Conservation (phyloP, 1,284 basidiomycete species). For the Ceratorhiza oryzae-sativae region DNA sequence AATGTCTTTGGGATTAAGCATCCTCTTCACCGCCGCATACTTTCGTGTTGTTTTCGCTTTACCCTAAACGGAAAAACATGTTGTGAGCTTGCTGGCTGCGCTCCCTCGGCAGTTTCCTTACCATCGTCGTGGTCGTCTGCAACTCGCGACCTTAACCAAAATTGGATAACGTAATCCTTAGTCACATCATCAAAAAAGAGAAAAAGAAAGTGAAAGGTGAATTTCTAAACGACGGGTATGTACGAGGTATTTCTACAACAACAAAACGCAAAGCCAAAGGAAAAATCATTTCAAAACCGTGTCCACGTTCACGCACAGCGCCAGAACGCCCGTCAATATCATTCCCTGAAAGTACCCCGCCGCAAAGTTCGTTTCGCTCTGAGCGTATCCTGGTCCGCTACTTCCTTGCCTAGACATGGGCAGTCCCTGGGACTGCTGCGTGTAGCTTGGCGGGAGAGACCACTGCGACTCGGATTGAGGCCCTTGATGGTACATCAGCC, state of each 20-base stretch:
- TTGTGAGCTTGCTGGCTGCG: background rate
- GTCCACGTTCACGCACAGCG: conserved; percentile 7
- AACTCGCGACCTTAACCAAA: background rate
- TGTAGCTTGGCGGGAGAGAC: conserved; percentile 17
- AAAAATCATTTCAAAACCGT: background rate
- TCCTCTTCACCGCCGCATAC: conserved; percentile 93
- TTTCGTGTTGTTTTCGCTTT: conserved; percentile 95
- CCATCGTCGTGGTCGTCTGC: conserved; percentile 15
- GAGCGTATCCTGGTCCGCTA: background rate
- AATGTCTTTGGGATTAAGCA: conserved; percentile 94
- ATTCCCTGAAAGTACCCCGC: conserved; percentile 7
- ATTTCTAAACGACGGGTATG: conserved; percentile 22
- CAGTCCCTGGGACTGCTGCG: background rate
- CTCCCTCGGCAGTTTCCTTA: background rate
- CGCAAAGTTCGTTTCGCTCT: conserved; percentile 16
- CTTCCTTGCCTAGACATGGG: conserved; percentile 21
- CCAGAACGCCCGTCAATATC: conserved; percentile 1
- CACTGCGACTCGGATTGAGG: background rate
- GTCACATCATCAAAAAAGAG: conserved; percentile 1
- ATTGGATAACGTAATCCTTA: conserved; percentile 29
- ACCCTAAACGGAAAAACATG: conserved; percentile 60
- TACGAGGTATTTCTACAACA: background rate
- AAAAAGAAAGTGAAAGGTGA: background rate
- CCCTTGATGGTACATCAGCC: conserved; percentile 1
- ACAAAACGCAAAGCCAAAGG: background rate